Base-by-base conservation (phyloP, 768 basidiomycete genomes). In the Dendrothele bispora region DNA sequence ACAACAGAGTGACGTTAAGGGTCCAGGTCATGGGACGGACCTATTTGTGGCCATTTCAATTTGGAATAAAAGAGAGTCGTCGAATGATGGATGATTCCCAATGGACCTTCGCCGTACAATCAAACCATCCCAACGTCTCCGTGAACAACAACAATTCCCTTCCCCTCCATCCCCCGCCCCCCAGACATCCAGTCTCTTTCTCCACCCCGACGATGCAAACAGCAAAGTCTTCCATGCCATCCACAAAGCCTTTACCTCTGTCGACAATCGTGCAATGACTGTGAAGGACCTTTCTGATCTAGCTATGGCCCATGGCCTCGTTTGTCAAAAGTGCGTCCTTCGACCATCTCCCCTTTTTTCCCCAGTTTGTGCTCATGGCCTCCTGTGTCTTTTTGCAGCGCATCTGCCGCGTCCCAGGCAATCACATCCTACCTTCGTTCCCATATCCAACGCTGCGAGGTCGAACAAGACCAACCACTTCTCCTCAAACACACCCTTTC, bases 281-380 rank as follows among this genome's bases (percentile, higher is more conserved):
- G 85, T 90, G 69, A 91, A 90, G 64, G 88, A 91, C 69, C 80
- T 91, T 45, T 83, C 88, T 26, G 85, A 89, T 56, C 79, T 83
- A 69, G 75, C 81, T 29, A 73, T 82, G 53, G 70, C 69, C 52
- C 78, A 73, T 57, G 88, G 88, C 42, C 72, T 89, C 17, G 70
- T 78, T 49, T 88, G 86, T 64, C 86, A 88, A 71, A 90, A 86
- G 88, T 91, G 54, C 53, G 78, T 75, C 51, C 64, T 64, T 49
- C 46, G 38, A 43, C 35, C 34, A 34, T 36, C 45, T 37, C 35
- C 48, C 49, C 52, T 30, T 46, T 48, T 39, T 38, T 52, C 43
- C 14, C 45, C 38, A 39, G 46, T 43, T 55, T 62, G 30, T 46
- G 28, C 52, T 53, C n/a, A 48, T 42, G 26, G 5, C 27, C 12